Conservation (phyloP, 768 basidiomycete genomes). For the Piloderma croceum region DNA sequence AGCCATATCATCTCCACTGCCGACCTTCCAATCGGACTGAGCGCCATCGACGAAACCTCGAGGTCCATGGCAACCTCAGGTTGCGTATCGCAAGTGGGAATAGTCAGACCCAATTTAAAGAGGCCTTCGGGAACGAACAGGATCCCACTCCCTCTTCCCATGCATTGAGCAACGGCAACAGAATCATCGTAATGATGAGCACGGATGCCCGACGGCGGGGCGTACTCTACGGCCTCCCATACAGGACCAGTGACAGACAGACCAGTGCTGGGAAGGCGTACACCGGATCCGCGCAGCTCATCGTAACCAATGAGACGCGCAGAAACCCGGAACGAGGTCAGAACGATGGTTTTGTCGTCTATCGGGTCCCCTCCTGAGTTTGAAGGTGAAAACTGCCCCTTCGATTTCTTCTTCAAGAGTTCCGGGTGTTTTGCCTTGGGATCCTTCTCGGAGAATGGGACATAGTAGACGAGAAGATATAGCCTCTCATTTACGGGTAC, state of each 20-base stretch:
- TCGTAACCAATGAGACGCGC: slow-evolving; percentile 69
- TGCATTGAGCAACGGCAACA: slow-evolving; percentile 52
- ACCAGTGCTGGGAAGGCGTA: slow-evolving; percentile 69
- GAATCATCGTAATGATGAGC: slow-evolving; percentile 10
- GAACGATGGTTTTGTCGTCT: slow-evolving; percentile 45
- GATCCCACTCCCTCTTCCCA: slow-evolving; percentile 59
- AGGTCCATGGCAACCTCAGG: slow-evolving; percentile 36
- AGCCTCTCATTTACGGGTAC: slow-evolving; percentile 37
- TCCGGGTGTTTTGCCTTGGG: slow-evolving; percentile 29
- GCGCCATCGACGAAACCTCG: slow-evolving; percentile 35
- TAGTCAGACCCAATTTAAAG: slow-evolving; percentile 65
- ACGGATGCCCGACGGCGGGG: background rate
- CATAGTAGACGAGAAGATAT: slow-evolving; percentile 80
- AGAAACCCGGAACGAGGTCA: slow-evolving; percentile 64
- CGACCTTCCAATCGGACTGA: slow-evolving; percentile 45
- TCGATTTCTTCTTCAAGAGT: slow-evolving; percentile 35
- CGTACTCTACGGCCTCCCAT: slow-evolving; percentile 38
- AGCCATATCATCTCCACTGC: slow-evolving; percentile 52
- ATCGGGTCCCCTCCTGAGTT: slow-evolving; percentile 22
- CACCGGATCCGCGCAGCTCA: slow-evolving; percentile 67
- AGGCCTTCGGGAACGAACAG: slow-evolving; percentile 80
- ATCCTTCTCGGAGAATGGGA: slow-evolving; percentile 38
- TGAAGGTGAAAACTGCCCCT: slow-evolving; percentile 21
- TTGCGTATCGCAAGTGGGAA: slow-evolving; percentile 5
- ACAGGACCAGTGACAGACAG: slow-evolving; percentile 60